Percentiles rank a stretch among this genome's conserved stretches.
Evolutionary conservation across 1,139 yeast genomes (phyloP).

Genomic region (Hemisphaericaspora xylofermentans): DNA sequence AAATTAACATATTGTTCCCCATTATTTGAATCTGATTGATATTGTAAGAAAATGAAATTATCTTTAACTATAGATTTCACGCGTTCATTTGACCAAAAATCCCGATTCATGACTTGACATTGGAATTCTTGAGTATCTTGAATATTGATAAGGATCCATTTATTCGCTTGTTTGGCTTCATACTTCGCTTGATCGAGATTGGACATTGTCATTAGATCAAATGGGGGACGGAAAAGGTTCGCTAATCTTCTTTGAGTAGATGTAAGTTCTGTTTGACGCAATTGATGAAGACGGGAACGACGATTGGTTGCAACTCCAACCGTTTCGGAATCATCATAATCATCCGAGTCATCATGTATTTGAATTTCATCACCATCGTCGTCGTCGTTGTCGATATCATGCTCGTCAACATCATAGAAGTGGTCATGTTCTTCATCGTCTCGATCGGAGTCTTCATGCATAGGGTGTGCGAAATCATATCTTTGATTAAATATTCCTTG

Average conservation of each 20-base stretch:
- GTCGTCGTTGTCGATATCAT: conserved; percentile 16
- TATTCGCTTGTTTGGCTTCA: conserved; percentile 60
- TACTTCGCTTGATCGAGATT: conserved; percentile 71
- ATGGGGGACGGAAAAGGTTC: conserved; percentile 85
- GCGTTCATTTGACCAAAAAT: conserved; percentile 79
- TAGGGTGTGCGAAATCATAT: conserved; percentile 27
- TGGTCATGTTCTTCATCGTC: conserved; percentile 22
- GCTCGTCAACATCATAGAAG: conserved; percentile 21
- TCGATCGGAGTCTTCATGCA: conserved; percentile 27
- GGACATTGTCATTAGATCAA: conserved; percentile 71
- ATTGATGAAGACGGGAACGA: conserved; percentile 30
- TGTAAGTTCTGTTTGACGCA: conserved; percentile 40
- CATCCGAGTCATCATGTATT: conserved; percentile 28
- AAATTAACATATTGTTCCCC: conserved; percentile 72
- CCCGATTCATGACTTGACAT: conserved; percentile 89
- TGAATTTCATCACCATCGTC: conserved; percentile 23
- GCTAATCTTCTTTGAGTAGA: conserved; percentile 75
- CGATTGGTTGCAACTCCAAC: conserved; percentile 20
- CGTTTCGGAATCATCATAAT: conserved; percentile 23
- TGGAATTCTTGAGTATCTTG: conserved; percentile 83
- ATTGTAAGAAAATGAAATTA: conserved; percentile 78
- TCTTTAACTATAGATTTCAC: conserved; percentile 65
- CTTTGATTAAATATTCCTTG: conserved; percentile 48
- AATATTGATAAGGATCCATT: conserved; percentile 85
- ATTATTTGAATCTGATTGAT: conserved; percentile 70